phyloP scores from a whole-genome alignment of 805 yeast genomes.

The Kregervanrija delftensis region DNA sequence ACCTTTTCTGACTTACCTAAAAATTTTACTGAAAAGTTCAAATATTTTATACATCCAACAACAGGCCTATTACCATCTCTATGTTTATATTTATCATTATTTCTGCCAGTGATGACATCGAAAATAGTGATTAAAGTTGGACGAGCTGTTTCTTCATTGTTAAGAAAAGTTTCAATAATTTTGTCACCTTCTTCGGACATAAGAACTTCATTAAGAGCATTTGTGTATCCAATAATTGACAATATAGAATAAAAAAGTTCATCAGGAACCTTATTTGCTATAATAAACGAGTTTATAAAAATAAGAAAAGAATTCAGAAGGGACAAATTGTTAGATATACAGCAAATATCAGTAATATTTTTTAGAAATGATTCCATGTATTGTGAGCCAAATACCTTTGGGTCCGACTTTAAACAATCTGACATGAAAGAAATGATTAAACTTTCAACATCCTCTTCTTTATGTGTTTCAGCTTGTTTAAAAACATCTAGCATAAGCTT shows the following conservation, averaged over 20 bases:
- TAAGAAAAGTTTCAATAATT: conserved; percentile 9
- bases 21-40: conserved; percentile 11
- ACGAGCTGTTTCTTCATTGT: conserved; percentile 7
- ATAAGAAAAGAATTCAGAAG: conserved; percentile 3
- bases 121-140: conserved; percentile 12
- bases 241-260: conserved; percentile 4
- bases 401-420: conserved; percentile 14
- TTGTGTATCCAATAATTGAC: conserved; percentile 10
- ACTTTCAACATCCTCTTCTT: conserved; percentile 9
- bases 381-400: not conserved
- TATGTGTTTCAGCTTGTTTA: not conserved
- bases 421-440: conserved; percentile 11
- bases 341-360: not conserved
- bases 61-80: conserved; percentile 9
- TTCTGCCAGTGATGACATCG: conserved; percentile 13
- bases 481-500: conserved; percentile 10
- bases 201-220: conserved; percentile 6
- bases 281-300: conserved; percentile 1
- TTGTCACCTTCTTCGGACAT: conserved; percentile 3
- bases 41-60: conserved; percentile 16
- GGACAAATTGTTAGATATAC: conserved; percentile 3
- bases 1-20: conserved; percentile 8
- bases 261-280: not conserved
- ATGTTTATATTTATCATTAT: not conserved
- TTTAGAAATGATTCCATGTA: conserved; percentile 2